Evolutionary conservation across 768 basidiomycete genomes (phyloP), one percentile per base, ranked within the genome.

Genomic region (Russula olivacea): DNA sequence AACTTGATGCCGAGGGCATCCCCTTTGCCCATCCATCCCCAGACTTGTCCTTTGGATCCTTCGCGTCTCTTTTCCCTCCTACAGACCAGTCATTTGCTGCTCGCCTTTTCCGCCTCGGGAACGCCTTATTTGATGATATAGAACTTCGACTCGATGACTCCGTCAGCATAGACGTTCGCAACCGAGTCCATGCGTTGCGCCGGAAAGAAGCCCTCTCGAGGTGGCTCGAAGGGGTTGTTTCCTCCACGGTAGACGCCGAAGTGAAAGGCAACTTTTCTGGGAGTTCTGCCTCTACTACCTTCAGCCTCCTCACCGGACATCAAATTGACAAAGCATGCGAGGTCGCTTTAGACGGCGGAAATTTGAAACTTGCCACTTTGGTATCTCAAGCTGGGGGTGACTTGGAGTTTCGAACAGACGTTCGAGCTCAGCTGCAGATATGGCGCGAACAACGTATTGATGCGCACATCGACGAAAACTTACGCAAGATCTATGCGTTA

Each of bases 331-430:
- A 86, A 51, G 94, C 97, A 9, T 87, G 86, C 67, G 80, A 87
- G 50, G 76, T 78, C 3, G 91, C 93, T 2, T 77, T 87, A 66
- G 86, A 89, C 55, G 83, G 83, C 6, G 86, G 88, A 4, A 90
- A 91, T 68, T 74, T 91, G 68, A 90, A 91, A 67, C 83, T 99
- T 10, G 89, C 97, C 2, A 93, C 92, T 8, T 80, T 99, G 28
- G 79, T 98, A 59, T 83, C 93, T 8, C 94, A 98, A 73, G 88
- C 86, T 17, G 87, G 87, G 0, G 91, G 93, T 1, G 89, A 93
- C 69, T 77, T 79, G 23, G 79, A 81, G 32, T 94, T 91, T 74
- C 80, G 84, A 57, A 82, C 78, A 51, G 91, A 95, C 70, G 74
- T 98, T 47, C 76, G 74, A 61, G 75, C 83, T 3, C 97, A 99